These are phyloP conservation scores for Talaromyces trachyspermus DNA, from an alignment of 495 filamentous ascomycete genomes.

Conservation along the genomic window DNA sequence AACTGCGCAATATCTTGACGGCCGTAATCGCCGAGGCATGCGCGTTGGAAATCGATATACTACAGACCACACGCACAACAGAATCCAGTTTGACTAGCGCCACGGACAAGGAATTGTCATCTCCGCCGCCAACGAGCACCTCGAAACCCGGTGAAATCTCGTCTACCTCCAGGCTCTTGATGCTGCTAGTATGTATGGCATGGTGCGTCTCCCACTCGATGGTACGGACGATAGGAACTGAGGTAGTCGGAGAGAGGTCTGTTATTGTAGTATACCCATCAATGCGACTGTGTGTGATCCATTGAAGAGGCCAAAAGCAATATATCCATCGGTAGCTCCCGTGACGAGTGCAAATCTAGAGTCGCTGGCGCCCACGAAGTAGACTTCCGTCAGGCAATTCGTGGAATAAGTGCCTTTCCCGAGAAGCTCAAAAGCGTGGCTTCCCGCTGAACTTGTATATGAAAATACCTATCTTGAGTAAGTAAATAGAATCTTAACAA, in stretches of 20 bases:
- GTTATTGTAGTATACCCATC: too few species aligned
- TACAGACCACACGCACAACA: slow-evolving; percentile 19
- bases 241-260: slow-evolving; percentile 15
- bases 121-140: slow-evolving; percentile 67
- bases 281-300: slow-evolving; percentile 36
- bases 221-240: background rate
- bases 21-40: slow-evolving; percentile 78
- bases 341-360: slow-evolving; percentile 41
- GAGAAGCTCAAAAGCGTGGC: slow-evolving; percentile 45
- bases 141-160: slow-evolving; percentile 22
- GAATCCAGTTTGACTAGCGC: slow-evolving; percentile 31
- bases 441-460: slow-evolving; percentile 36
- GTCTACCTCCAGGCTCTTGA: slow-evolving; percentile 50
- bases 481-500: background rate
- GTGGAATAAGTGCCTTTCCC: slow-evolving; percentile 60
- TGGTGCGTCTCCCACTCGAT: slow-evolving; percentile 30
- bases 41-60: slow-evolving; percentile 57
- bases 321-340: slow-evolving; percentile 54
- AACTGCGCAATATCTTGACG: slow-evolving; percentile 38
- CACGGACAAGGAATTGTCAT: slow-evolving; percentile 71
- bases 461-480: slow-evolving; percentile 41
- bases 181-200: slow-evolving; percentile 65
- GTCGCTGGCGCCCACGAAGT: slow-evolving; percentile 36
- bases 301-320: slow-evolving; percentile 47
- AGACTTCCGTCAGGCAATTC: slow-evolving; percentile 69